A percentile compares a stretch with the other conserved stretches of the same genome.
These are phyloP conservation scores for Hygrophoropsis aurantiaca DNA, from an alignment of 768 basidiomycete species.

Conservation along the genomic window DNA sequence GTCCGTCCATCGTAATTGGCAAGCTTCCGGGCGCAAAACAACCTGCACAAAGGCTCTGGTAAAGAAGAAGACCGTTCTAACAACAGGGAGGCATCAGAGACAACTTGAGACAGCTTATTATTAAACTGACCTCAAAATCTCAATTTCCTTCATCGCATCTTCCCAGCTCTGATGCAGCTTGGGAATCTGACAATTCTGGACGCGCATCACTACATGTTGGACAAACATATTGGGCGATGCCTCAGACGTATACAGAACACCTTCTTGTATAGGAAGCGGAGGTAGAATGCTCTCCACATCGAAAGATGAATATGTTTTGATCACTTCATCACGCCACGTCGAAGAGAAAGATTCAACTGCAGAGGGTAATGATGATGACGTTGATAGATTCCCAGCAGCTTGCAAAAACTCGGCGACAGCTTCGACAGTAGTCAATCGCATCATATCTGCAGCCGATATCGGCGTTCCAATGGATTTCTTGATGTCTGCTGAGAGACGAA, in stretches of 20 bases:
- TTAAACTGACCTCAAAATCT: constrained; percentile 24
- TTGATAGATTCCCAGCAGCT: background rate
- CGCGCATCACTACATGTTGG: constrained; percentile 40
- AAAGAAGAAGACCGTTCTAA: constrained; percentile 33
- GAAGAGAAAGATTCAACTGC: constrained; percentile 15
- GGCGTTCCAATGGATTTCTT: constrained; percentile 13
- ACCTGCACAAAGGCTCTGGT: constrained; percentile 27
- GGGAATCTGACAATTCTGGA: constrained; percentile 19
- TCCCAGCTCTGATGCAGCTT: constrained; percentile 36
- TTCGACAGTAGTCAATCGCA: constrained; percentile 22
- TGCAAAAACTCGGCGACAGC: constrained; percentile 18
- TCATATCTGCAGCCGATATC: constrained; percentile 29
- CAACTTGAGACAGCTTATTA: background rate
- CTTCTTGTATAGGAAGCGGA: constrained; percentile 47
- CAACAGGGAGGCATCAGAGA: background rate
- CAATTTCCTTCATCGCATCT: constrained; percentile 20
- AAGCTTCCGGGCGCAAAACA: constrained; percentile 15
- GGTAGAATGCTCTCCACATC: constrained; percentile 32
- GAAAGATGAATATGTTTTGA: constrained; percentile 3
- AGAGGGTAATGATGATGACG: background rate
- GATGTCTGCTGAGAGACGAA: constrained; percentile 21
- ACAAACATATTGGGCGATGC: constrained; percentile 40
- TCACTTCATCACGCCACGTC: constrained; percentile 12
- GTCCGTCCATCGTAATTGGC: constrained; percentile 16
- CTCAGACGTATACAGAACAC: constrained; percentile 42